Conservation (phyloP, 2,329 filamentous ascomycete species). For the Claviceps capensis region DNA sequence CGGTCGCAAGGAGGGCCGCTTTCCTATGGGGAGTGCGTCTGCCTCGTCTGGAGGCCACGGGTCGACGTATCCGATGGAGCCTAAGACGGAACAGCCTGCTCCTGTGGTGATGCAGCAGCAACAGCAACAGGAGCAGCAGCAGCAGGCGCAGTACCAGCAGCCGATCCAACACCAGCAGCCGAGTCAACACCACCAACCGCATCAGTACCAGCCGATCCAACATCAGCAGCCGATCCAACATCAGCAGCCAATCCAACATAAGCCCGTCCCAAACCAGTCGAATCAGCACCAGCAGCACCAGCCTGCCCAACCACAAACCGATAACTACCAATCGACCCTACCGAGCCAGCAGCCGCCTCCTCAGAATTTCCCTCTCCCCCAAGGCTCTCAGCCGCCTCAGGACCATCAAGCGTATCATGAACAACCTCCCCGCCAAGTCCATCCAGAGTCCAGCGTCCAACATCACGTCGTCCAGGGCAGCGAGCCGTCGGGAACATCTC, state of each 20-base stretch:
- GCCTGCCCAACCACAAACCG: slow-evolving; percentile 8
- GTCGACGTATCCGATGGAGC: slow-evolving; percentile 18
- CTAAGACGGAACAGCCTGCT: slow-evolving; percentile 14
- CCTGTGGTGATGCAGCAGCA: slow-evolving; percentile 8
- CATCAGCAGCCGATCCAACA: slow-evolving; percentile 2
- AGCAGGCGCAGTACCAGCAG: slow-evolving; percentile 7
- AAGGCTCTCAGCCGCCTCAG: slow-evolving; percentile 14
- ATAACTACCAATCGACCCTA: slow-evolving; percentile 7
- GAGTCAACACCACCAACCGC: not conserved
- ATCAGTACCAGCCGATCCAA: too few relatives aligned
- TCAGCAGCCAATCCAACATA: slow-evolving; percentile 4
- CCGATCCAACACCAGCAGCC: not conserved
- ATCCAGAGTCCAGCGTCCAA: slow-evolving; percentile 3
- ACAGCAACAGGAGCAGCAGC: slow-evolving; percentile 10
- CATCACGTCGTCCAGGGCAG: slow-evolving; percentile 9
- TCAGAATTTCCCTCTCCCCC: slow-evolving; percentile 11
- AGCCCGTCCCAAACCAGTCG: not conserved
- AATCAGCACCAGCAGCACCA: slow-evolving; percentile 11
- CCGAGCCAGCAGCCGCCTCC: slow-evolving; percentile 12
- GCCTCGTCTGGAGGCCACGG: slow-evolving; percentile 6
- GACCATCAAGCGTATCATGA: slow-evolving; percentile 7
- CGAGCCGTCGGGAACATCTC: slow-evolving; percentile 2
- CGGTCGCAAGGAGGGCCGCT: slow-evolving; percentile 25
- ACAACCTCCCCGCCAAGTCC: not conserved
- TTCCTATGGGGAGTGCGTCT: slow-evolving; percentile 10